Percentiles rank a stretch among this genome's conserved stretches.
Conservation (phyloP, 306 rosid genomes). For the Lagenaria siceraria region DNA sequence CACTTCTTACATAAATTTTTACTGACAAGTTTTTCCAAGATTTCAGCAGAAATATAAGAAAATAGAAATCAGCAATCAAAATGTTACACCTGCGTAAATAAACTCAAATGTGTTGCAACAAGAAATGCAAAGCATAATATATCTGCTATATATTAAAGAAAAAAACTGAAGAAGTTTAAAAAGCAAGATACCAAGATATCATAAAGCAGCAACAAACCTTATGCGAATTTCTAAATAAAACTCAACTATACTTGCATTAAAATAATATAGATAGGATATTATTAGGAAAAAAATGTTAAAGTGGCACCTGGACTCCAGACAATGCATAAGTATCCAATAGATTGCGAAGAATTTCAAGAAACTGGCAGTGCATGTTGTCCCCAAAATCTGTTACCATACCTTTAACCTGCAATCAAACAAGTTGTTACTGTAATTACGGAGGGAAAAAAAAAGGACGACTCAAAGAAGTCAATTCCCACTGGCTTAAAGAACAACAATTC, state of each 20-base stretch:
- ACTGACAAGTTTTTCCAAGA: constrained; percentile 40
- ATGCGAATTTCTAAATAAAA: neutral
- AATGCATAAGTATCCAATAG: constrained; percentile 69
- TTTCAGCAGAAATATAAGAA: constrained; percentile 45
- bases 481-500: neutral
- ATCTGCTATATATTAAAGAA: neutral
- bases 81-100: constrained; percentile 32
- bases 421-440: neutral
- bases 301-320: constrained; percentile 71
- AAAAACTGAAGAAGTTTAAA: neutral
- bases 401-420: constrained; percentile 46
- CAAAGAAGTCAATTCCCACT: neutral
- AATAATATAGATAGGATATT: neutral
- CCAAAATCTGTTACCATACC: constrained; percentile 92
- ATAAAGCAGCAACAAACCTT: constrained; percentile 2
- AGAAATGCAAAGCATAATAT: constrained; percentile 12
- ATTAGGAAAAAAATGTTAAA: neutral
- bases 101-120: constrained; percentile 20
- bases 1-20: constrained; percentile 31
- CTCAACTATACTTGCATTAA: neutral
- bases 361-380: constrained; percentile 92
- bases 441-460: neutral
- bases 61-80: constrained; percentile 40
- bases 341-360: constrained; percentile 93
- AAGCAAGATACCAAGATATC: neutral